A percentile compares a stretch with the other conserved stretches of the same genome.
Evolutionary conservation across 352 stramenopile genomes (phyloP).

Genomic region (Phytophthora pluvialis): DNA sequence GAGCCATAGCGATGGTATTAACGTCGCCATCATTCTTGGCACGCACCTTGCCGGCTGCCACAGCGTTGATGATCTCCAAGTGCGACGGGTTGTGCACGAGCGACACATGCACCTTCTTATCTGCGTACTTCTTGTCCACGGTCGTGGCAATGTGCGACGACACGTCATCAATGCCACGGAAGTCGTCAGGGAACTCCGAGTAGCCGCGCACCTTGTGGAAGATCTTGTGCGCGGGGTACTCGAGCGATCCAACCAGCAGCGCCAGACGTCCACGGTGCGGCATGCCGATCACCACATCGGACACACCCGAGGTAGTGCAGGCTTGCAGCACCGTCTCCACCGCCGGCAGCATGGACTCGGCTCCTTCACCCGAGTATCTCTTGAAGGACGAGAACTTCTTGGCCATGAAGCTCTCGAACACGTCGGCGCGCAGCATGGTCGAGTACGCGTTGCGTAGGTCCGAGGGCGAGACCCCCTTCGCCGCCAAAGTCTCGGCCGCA

Average conservation of each 20-base stretch:
- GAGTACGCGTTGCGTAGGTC: constrained; percentile 83
- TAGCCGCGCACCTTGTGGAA: constrained; percentile 84
- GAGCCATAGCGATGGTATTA: constrained; percentile 65
- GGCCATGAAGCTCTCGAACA: constrained; percentile 88
- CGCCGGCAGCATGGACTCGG: constrained; percentile 80
- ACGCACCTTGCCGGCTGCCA: constrained; percentile 84
- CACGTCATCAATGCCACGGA: constrained; percentile 82
- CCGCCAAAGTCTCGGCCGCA: constrained; percentile 52
- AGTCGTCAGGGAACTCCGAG: constrained; percentile 70
- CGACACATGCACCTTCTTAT: constrained; percentile 78
- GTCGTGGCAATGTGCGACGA: constrained; percentile 87
- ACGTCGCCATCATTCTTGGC: constrained; percentile 71
- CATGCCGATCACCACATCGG: constrained; percentile 89
- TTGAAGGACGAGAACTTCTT: constrained; percentile 91
- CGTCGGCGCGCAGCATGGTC: constrained; percentile 78
- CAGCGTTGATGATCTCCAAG: constrained; percentile 89
- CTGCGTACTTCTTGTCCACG: constrained; percentile 68
- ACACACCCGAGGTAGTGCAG: constrained; percentile 50
- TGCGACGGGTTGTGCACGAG: constrained; percentile 89
- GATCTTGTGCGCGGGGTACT: constrained; percentile 85
- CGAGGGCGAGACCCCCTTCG: constrained; percentile 55
- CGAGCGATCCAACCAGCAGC: constrained; percentile 73
- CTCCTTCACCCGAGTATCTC: constrained; percentile 86
- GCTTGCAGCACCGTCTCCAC: constrained; percentile 75
- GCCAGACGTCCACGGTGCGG: constrained; percentile 83